Conservation (phyloP, 371 early-diverging fungal species). For the Blakeslea trispora region DNA sequence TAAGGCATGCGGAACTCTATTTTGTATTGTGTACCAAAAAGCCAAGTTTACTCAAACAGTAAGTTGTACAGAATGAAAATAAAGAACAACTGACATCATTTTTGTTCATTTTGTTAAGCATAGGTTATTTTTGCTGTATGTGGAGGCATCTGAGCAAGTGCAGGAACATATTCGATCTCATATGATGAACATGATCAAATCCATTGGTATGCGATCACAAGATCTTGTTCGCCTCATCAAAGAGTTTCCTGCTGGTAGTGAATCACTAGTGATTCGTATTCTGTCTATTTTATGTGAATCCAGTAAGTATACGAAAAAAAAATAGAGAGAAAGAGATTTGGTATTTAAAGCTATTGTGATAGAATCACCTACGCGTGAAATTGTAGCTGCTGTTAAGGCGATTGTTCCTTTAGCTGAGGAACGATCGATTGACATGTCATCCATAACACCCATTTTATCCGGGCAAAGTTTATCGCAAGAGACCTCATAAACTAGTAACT, state of each 20-base stretch:
- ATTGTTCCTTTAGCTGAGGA: slow-evolving; percentile 18
- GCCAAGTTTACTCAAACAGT: slow-evolving; percentile 42
- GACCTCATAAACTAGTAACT: neutral
- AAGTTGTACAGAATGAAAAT: slow-evolving; percentile 24
- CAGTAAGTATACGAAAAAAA: no score
- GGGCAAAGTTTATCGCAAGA: slow-evolving; percentile 19
- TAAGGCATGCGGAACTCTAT: slow-evolving; percentile 45
- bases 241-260: slow-evolving; percentile 75
- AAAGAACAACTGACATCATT: slow-evolving; percentile 13
- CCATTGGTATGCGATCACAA: slow-evolving; percentile 64
- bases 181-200: slow-evolving; percentile 75
- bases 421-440: slow-evolving; percentile 21
- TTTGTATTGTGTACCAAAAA: slow-evolving; percentile 46
- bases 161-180: slow-evolving; percentile 64
- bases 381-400: slow-evolving; percentile 17
- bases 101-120: neutral
- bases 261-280: slow-evolving; percentile 71
- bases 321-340: no score
- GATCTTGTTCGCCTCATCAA: slow-evolving; percentile 64
- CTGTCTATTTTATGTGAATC: slow-evolving; percentile 72
- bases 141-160: slow-evolving; percentile 46
- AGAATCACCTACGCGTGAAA: slow-evolving; percentile 33
- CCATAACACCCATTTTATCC: slow-evolving; percentile 19
- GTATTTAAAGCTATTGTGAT: no score
- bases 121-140: slow-evolving; percentile 65